Evolutionary conservation across 176 grass and related monocot genomes (phyloP), one percentile per base, ranked within the genome.

Genomic region (Phragmites australis): DNA sequence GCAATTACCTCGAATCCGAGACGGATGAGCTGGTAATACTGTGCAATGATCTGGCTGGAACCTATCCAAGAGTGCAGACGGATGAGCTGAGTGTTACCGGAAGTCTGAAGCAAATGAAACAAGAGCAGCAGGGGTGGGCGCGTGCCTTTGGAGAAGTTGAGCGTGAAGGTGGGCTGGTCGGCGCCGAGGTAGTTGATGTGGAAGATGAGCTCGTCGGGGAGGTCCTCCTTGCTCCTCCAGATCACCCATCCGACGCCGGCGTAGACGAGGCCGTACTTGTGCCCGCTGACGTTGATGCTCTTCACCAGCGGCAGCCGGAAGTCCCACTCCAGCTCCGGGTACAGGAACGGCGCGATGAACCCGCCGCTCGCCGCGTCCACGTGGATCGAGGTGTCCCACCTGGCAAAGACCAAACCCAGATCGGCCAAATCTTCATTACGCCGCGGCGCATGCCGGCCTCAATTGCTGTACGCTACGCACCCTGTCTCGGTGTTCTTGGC

Each of bases 121-220:
- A 19, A 34, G 2, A 73, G 9, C 31, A 45, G 46, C 15, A 46
- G 41, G 1, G n/a, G 2, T 2, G 15, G 1, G 9, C 27, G 2
- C 17, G 3, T 34, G 87, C 91, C 91, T 88, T 93, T 90, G 70
- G 91, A 90, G 72, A 93, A 93, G 82, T 93, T 93, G 88, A 93
- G 91, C 22, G 91, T 93, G 77, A 93, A 93, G 31, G 91, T 93
- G 5, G 91, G 91, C 60, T 93, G 91, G 75, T 93, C 91, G 1
- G 91, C 76, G 55, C 91, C 91, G 58, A 93, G 87, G 85, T 93
- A 93, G 66, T 93, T 93, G 84, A 93, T 90, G 72, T 93, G 91
- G 83, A 93, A 93, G 75, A 93, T 93, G 79, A 93, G 91, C 82
- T 93, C 91, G 5, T 93, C 88, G 4, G 91, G 91, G 25, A 93